phyloP scores from a whole-genome alignment of 441 rosid genomes.

The Pelargonium australe region DNA sequence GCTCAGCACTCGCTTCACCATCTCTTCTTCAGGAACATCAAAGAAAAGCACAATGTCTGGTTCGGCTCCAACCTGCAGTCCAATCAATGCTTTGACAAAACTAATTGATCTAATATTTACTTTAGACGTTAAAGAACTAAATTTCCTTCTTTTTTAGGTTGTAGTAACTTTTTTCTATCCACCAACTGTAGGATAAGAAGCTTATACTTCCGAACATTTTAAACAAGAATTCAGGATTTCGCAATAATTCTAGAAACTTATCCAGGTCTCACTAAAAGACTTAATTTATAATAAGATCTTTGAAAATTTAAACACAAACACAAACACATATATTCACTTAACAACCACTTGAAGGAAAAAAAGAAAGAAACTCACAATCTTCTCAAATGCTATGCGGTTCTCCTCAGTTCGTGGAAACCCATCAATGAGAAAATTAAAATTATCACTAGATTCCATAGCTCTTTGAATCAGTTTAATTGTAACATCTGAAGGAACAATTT shows the following conservation, averaged over 20 bases:
- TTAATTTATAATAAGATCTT: neutral
- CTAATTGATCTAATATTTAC: no score
- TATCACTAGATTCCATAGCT: slow-evolving; percentile 51
- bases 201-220: no score
- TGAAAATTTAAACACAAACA: neutral
- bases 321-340: neutral
- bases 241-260: neutral
- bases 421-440: slow-evolving; percentile 61
- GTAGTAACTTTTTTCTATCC: no score
- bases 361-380: slow-evolving; percentile 38
- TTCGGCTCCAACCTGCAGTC: slow-evolving; percentile 53
- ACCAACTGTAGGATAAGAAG: no score
- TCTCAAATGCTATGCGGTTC: slow-evolving; percentile 62
- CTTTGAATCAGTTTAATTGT: slow-evolving; percentile 51
- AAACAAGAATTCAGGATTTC: neutral
- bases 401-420: slow-evolving; percentile 74
- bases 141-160: no score
- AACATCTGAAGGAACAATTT: slow-evolving; percentile 68
- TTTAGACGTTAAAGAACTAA: no score
- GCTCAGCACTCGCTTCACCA: slow-evolving; percentile 78
- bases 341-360: neutral
- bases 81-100: no score
- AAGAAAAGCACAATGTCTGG: slow-evolving; percentile 78
- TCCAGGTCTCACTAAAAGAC: no score
- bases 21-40: slow-evolving; percentile 83